Evolutionary conservation across 495 filamentous ascomycete genomes (phyloP), one percentile per base, ranked within the genome.

Genomic region (Lophiostoma macrostomum): DNA sequence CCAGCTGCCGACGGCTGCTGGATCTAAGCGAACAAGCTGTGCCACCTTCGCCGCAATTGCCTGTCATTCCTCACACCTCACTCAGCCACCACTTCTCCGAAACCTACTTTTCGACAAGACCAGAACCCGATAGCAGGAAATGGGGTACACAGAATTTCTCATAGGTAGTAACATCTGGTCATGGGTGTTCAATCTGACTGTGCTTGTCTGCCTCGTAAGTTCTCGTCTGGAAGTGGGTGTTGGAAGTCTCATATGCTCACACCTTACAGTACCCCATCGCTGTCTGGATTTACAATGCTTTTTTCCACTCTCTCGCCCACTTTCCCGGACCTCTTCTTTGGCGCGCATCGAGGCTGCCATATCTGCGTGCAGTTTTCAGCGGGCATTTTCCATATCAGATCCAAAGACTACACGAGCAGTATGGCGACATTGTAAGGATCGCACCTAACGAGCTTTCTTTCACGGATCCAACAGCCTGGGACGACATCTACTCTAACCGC

Each of bases 361-460:
- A 46, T 19, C 61, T 64, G 24, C 19, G 31, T 5, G 31, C 47
- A 25, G 39, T 61, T 3, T 28, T 53, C 7, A 16, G 43, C 14
- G 56, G 56, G 19, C 55, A 47, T 14, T 37, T 65, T 13, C 48
- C 57, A 5, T 45, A 58, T n/a, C 52, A 56, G 18, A 55, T 58
- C 44, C 41, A 60, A 31, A 53, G 58, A 34, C 45, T 68, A 19
- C 66, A 68, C 39, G 47, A 51, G 18, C 53, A 63, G 32, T 67
- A 68, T 44, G 66, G 66, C 22, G 25, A 40, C 6, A 37, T 61
- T 4, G 51, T 65, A 13, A 61, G 64, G 1, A 36, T 59, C 10
- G 59, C 56, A 34, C 67, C 65, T 50, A 44, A 67, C 60, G 36
- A 68, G 39, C 47, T 70, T 19, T 65, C 64, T 12, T 70, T 64